These are phyloP conservation scores for Debaryomyces singareniensis DNA, from an alignment of 1,139 yeast species.

Conservation along the genomic window DNA sequence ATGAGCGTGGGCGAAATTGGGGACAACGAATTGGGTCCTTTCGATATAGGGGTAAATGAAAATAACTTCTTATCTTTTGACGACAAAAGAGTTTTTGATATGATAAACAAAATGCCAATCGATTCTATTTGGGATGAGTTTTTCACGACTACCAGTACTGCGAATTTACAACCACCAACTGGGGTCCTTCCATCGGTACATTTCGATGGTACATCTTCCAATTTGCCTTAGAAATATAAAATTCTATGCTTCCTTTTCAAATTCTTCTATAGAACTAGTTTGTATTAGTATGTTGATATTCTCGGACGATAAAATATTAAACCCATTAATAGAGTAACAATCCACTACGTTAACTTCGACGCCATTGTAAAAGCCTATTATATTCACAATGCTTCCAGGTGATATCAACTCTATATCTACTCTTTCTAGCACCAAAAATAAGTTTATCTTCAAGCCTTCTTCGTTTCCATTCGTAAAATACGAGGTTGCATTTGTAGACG, in stretches of 20 bases:
- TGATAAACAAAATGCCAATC: slow-evolving; percentile 60
- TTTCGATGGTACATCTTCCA: not conserved
- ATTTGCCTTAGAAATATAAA: too few species aligned
- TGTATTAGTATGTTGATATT: slow-evolving; percentile 9
- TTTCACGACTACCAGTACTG: slow-evolving; percentile 28
- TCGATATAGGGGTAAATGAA: not conserved
- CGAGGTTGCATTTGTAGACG: slow-evolving; percentile 6
- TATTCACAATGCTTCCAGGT: slow-evolving; percentile 13
- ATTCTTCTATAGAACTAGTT: slow-evolving; percentile 9
- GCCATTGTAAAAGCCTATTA: slow-evolving; percentile 15
- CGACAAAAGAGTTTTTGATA: slow-evolving; percentile 51
- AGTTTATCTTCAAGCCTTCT: slow-evolving; percentile 3
- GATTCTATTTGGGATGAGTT: slow-evolving; percentile 69
- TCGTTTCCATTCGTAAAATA: slow-evolving; percentile 1
- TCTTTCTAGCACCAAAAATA: slow-evolving; percentile 7
- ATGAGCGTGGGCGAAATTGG: not conserved
- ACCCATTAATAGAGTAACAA: slow-evolving; percentile 11
- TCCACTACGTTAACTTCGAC: slow-evolving; percentile 13
- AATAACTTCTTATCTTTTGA: slow-evolving; percentile 17
- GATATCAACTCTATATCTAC: slow-evolving; percentile 5
- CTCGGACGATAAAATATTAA: slow-evolving; percentile 8
- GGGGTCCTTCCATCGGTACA: not conserved
- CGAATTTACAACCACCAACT: slow-evolving; percentile 1
- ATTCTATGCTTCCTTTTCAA: too few species aligned
- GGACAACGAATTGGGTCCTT: not conserved